Evolutionary conservation across 2,329 filamentous ascomycete genomes (phyloP).

Genomic region (Nothophaeocryptopus gaeumannii): DNA sequence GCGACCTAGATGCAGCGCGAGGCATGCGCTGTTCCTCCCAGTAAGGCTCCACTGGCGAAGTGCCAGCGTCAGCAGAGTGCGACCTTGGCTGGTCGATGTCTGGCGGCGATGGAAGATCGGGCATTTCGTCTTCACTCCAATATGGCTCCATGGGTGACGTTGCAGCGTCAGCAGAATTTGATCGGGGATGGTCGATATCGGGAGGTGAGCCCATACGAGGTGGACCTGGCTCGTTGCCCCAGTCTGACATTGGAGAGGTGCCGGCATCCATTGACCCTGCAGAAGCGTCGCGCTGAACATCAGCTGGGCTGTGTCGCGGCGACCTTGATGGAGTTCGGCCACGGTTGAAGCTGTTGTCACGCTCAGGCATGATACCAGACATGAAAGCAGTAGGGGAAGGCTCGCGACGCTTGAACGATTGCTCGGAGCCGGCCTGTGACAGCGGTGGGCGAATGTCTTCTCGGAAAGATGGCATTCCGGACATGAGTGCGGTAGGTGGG

Average conservation of each 20-base stretch:
- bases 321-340: no score
- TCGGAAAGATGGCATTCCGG: neutral
- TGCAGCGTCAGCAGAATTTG: conserved; percentile 7
- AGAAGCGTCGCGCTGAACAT: conserved; percentile 1
- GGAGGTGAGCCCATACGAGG: neutral
- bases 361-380: conserved; percentile 14
- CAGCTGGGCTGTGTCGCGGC: neutral
- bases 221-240: conserved; percentile 3
- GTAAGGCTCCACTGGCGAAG: conserved; percentile 8
- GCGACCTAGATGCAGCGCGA: neutral
- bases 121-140: no score
- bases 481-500: conserved; percentile 6
- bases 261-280: neutral
- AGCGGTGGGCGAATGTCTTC: conserved; percentile 7
- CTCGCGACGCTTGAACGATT: conserved; percentile 4
- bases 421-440: conserved; percentile 10
- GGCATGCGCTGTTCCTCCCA: conserved; percentile 7
- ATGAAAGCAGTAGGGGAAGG: conserved; percentile 14
- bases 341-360: no score
- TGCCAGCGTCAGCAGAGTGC: conserved; percentile 10
- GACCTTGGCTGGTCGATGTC: conserved; percentile 6
- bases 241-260: conserved; percentile 12
- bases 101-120: neutral
- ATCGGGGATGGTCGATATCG: conserved; percentile 5
- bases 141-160: conserved; percentile 5